Evolutionary conservation across 2,329 filamentous ascomycete species (phyloP), one percentile per base, ranked within the genome.

Genomic region (Penicillium vulpinum): DNA sequence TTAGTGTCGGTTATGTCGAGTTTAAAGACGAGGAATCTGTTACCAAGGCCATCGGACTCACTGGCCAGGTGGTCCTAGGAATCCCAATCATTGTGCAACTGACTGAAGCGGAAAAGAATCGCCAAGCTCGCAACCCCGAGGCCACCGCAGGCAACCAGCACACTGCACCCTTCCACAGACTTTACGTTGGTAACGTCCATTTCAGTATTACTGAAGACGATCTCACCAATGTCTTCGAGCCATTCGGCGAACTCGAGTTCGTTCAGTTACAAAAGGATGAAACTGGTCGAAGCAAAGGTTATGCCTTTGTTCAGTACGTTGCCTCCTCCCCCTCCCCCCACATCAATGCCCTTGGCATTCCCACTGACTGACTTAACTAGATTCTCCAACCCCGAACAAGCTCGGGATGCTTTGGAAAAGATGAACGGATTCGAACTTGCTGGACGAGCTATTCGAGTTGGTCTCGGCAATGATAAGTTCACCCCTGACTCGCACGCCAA

Each of bases 391-490:
- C 92, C 93, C 57, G 86, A 86, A 63, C 88, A 97, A 77, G 94
- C 94, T 72, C 91, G 93, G 73, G 91, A 96, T 75, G 95, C 94
- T 60, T 82, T 99, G 63, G 92, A 97, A 77, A 96, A 97, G 79
- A 97, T 99, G 93, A 99, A 99, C 78, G 92, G 93, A 63, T 99
- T 97, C 80, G 94, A 97, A 78, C 87, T 99, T 67, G 94, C 94
- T 70, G 92, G 92, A 77, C 92, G 94, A 74, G 92, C 92, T 63
- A 97, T 99, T 75, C 92, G 94, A 74, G 95, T 99, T 77, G 94
- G 94, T 77, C 91, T 99, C 81, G 94, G 94, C 78, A 99, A 97
- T 81, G 94, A 99, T 90, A 97, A 97, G 86, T 97, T 97, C 80
- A 97, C 92, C 78, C 90, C 92, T 72, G 94, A 97, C 80, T 94